phyloP scores from a whole-genome alignment of 805 yeast species.

The Kurtzmaniella fragi region DNA sequence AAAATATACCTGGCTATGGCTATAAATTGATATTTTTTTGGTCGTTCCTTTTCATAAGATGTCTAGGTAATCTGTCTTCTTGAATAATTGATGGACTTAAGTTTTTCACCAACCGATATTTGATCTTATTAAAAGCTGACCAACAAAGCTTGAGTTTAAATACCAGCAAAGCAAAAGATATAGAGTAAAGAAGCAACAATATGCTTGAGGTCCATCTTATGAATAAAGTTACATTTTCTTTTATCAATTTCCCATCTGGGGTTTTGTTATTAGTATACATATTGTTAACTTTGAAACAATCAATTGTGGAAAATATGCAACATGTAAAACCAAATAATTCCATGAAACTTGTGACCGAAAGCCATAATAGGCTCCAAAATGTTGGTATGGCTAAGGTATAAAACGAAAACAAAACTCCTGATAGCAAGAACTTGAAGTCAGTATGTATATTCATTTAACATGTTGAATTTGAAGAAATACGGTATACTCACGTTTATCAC shows the following conservation, averaged over 20 bases:
- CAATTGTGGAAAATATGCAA: slow-evolving; percentile 11
- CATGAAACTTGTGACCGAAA: slow-evolving; percentile 12
- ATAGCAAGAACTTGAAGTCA: slow-evolving; percentile 12
- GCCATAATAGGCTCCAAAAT: slow-evolving; percentile 11
- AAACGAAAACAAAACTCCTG: slow-evolving; percentile 17
- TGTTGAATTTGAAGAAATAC: too few relatives aligned
- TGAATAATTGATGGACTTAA: neutral
- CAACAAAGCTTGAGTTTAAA: neutral
- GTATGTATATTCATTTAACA: neutral
- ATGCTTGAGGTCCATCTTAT: slow-evolving; percentile 18
- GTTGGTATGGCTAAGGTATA: slow-evolving; percentile 15
- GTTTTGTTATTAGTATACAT: slow-evolving; percentile 25
- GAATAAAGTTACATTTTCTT: slow-evolving; percentile 24
- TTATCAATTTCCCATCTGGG: slow-evolving; percentile 7
- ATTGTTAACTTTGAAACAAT: slow-evolving; percentile 14
- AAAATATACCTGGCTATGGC: slow-evolving; percentile 1
- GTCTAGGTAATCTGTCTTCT: slow-evolving; percentile 4
- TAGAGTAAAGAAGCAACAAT: slow-evolving; percentile 11
- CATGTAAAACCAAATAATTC: slow-evolving; percentile 16
- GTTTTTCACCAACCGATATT: neutral
- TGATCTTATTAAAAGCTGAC: neutral
- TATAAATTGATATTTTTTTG: neutral
- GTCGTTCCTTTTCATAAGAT: slow-evolving; percentile 2
- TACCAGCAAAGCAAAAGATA: slow-evolving; percentile 7
- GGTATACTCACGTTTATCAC: slow-evolving; percentile 15